Evolutionary conservation across 164 flowering plant genomes (phyloP), one percentile per base, ranked within the genome.

Genomic region (Macadamia integrifolia): DNA sequence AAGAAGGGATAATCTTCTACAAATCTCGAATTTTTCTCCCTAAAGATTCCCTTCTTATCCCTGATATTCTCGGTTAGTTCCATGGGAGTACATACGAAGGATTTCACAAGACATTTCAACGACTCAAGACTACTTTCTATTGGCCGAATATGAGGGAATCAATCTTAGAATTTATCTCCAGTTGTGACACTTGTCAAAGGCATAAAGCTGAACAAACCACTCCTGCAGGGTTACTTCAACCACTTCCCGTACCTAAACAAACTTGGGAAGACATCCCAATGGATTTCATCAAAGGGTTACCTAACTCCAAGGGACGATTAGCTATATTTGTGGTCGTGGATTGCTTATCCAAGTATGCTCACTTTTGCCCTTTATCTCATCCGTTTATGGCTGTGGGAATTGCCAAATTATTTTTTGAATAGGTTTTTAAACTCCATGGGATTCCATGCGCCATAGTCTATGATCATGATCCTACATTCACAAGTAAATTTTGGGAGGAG

Each of bases 231-330:
- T 9, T 65, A 3, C 17, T 50, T 6, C 57, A 61, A 61, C 64
- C 23, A 23, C 23, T 23, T 23, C 23, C 23, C 23, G 23, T 23
- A 23, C 23, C 23, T 23, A 23, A 23, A 3, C 62, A 8, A n/a
- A 14, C 8, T 6, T 61, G 64, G 64, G 17, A 14, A 5, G 44
- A 61, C 0, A 61, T 61, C 3, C 28, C 58, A 11, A 65, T 65
- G 44, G 67, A 65, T 17, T 65, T 49, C 23, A 31, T 65, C 1
- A 43, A 65, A 3, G 67, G 58, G 10, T n/a, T 65, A 8, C 67
- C 67, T 23, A 1, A 13, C 12, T 65, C 58, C 0, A 7, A 52
- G 29, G 58, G 67, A 0, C 0, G 29, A 15, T 10, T 10, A 0
- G 58, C 31, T 3, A 52, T 65, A 11, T 2, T 65, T 40, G 43